Evolutionary conservation across 768 basidiomycete species (phyloP).

Genomic region (Plicaturopsis crispa): DNA sequence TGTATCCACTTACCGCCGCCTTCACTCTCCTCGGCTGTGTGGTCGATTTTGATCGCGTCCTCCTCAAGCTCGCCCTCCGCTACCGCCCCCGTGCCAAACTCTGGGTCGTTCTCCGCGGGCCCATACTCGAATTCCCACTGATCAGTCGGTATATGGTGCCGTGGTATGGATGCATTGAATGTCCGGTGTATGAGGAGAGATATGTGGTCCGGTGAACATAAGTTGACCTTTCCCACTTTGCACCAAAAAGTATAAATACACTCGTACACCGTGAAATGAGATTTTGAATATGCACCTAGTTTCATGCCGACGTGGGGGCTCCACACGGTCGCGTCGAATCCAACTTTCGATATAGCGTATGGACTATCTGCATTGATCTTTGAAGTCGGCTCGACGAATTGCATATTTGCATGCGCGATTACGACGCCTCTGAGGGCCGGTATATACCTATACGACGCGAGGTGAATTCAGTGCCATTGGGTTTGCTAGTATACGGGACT

Average conservation of each 20-base stretch:
- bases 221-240: slow-evolving; percentile 79
- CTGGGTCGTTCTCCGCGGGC: slow-evolving; percentile 73
- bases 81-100: slow-evolving; percentile 34
- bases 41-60: slow-evolving; percentile 6
- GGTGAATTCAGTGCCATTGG: slow-evolving; percentile 2
- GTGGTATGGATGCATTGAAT: slow-evolving; percentile 93
- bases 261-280: not conserved
- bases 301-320: slow-evolving; percentile 77
- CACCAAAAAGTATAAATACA: not conserved
- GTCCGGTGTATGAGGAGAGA: slow-evolving; percentile 85
- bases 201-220: slow-evolving; percentile 89
- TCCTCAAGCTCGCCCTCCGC: slow-evolving; percentile 16
- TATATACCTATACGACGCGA: slow-evolving; percentile 58
- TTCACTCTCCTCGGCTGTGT: slow-evolving; percentile 25
- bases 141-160: slow-evolving; percentile 79
- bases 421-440: slow-evolving; percentile 84
- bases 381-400: slow-evolving; percentile 57
- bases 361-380: slow-evolving; percentile 78
- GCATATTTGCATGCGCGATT: slow-evolving; percentile 75
- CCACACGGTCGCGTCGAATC: slow-evolving; percentile 86
- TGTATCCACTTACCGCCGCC: slow-evolving; percentile 76
- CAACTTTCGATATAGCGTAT: slow-evolving; percentile 65
- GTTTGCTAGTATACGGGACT: too few species aligned
- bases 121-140: slow-evolving; percentile 85
- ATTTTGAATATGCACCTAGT: slow-evolving; percentile 45